phyloP scores from a whole-genome alignment of 352 stramenopile species.

The Saprolegnia parasitica region DNA sequence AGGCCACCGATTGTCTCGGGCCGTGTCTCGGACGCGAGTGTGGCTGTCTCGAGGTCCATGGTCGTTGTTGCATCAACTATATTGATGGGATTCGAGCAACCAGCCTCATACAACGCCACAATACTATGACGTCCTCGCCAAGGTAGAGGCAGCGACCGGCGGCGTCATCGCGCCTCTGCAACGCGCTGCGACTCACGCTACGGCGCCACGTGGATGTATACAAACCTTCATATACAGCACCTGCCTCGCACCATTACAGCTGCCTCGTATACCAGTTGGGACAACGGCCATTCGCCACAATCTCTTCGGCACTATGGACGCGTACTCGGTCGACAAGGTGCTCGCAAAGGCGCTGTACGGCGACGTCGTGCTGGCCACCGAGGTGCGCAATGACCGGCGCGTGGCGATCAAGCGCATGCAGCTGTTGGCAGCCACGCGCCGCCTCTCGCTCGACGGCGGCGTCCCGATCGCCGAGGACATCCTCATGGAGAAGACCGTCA shows the following conservation, averaged over 20 bases:
- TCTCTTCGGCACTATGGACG: slow-evolving; percentile 6
- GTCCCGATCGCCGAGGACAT: slow-evolving; percentile 27
- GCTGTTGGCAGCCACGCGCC: slow-evolving; percentile 11
- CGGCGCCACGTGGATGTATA: background rate
- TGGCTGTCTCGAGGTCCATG: too few species aligned
- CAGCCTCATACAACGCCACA: too few species aligned
- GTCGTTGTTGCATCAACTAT: too few species aligned
- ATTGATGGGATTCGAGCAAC: too few species aligned
- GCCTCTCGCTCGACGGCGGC: slow-evolving; percentile 19
- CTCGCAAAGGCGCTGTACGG: slow-evolving; percentile 29
- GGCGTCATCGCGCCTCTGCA: background rate
- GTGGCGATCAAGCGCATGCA: slow-evolving; percentile 30
- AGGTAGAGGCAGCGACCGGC: background rate
- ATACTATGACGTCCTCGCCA: background rate
- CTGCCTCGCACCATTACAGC: background rate
- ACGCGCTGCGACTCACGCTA: background rate
- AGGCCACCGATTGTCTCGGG: too few species aligned
- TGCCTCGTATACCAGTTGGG: background rate
- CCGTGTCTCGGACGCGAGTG: too few species aligned
- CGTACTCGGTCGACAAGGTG: slow-evolving; percentile 12
- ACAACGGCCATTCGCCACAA: too few species aligned
- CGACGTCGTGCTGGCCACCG: slow-evolving; percentile 22
- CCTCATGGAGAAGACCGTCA: slow-evolving; percentile 17
- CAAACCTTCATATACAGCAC: background rate
- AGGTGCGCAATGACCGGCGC: slow-evolving; percentile 1